Evolutionary conservation across 2,329 filamentous ascomycete genomes (phyloP), one percentile per base, ranked within the genome.

Genomic region (Capronia epimyces): DNA sequence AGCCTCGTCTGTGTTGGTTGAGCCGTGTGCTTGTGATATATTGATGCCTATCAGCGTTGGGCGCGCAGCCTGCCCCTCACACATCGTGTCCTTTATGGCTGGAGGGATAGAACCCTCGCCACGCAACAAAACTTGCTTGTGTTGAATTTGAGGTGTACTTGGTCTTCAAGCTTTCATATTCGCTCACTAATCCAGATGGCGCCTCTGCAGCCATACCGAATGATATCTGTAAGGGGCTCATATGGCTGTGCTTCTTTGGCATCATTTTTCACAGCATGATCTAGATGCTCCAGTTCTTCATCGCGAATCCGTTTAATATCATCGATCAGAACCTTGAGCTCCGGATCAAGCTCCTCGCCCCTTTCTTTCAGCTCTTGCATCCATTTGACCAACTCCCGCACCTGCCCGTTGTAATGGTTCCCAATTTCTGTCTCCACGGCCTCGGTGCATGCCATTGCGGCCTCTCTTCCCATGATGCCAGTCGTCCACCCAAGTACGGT

Each of bases 341-440:
- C 91, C 7, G 79, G 79, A 2, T 90, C 87, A 0, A 93, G 76
- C 40, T 87, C 86, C 66, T 94, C 89, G 1, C 90, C 90, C 43
- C 83, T 77, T 7, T 74, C 75, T 69, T 91, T 81, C 75, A 89
- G 87, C 58, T 84, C 79, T 6, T 79, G 75, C 50, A 88, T 80
- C 84, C 95, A 96, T 56, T 86, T 83, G 32, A 97, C 69, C 61
- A 98, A 71, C 46, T 81, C 79, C 21, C 88, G 76, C 36, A 98
- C 89, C 72, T 98, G 93, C 58, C 83, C 82, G 66, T 97, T 97
- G 68, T 98, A 98, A 71, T 98, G 93, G 22, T 82, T 82, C 2
- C 93, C 93, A 57, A 98, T 98, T 74, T 97, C 93, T 5, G 91
- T 98, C 76, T 98, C 93, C 1, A 98, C 91, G 1, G 93, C 93